Evolutionary conservation across 2,329 filamentous ascomycete species (phyloP).

Genomic region (Xylariaceae sp.): DNA sequence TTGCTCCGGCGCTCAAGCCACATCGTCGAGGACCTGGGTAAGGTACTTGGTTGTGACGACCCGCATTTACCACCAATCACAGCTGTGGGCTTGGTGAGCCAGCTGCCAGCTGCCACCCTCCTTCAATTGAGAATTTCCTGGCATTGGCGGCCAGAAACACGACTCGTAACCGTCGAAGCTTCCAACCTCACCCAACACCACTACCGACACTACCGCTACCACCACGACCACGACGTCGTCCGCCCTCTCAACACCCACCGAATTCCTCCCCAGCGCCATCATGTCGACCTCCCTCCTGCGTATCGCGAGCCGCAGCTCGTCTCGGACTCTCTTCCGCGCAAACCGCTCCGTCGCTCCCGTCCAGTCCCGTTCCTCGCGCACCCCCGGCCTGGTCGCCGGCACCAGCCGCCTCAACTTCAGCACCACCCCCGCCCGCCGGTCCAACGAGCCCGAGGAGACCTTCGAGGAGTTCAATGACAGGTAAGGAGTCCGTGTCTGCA

Average conservation of each 20-base stretch:
- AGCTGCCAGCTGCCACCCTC: constrained; percentile 14
- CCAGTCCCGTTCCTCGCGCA: constrained; percentile 40
- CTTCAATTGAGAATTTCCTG: constrained; percentile 20
- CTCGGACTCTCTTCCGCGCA: constrained; percentile 56
- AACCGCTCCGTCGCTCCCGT: constrained; percentile 52
- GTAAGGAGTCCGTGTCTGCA: too few relatives aligned
- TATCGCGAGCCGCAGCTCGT: constrained; percentile 59
- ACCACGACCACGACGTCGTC: constrained; percentile 4
- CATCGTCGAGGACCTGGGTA: too few relatives aligned
- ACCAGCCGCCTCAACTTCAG: constrained; percentile 51
- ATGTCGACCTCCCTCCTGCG: constrained; percentile 63
- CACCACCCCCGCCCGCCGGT: constrained; percentile 49
- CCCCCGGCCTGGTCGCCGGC: constrained; percentile 44
- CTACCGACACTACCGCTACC: constrained; percentile 5
- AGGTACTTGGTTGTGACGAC: not conserved
- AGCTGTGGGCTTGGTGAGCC: constrained; percentile 15
- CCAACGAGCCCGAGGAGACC: constrained; percentile 82
- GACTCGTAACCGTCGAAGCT: constrained; percentile 4
- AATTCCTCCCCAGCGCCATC: constrained; percentile 36
- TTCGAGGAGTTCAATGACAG: constrained; percentile 98
- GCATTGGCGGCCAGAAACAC: too few relatives aligned
- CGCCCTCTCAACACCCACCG: constrained; percentile 5
- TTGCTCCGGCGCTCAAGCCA: too few relatives aligned
- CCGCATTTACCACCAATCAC: constrained; percentile 11
- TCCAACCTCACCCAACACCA: constrained; percentile 3